phyloP scores from a whole-genome alignment of 257 asterid species.

The Jasminum sambac region DNA sequence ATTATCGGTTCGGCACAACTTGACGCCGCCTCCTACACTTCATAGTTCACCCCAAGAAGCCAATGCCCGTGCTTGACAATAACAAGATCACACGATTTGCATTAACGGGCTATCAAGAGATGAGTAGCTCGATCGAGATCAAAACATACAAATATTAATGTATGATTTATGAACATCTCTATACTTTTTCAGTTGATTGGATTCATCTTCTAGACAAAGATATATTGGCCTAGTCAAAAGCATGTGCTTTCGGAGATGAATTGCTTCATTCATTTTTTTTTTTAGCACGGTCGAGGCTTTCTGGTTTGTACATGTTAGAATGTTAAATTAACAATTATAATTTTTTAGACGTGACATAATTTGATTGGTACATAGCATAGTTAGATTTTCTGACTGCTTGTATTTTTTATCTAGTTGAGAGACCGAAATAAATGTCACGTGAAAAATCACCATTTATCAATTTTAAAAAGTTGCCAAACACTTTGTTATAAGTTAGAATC shows the following conservation, averaged over 20 bases:
- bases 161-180: conserved; percentile 37
- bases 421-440: too few relatives aligned
- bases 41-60: conserved; percentile 97
- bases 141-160: conserved; percentile 80
- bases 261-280: background rate
- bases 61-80: conserved; percentile 80
- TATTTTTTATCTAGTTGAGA: too few relatives aligned
- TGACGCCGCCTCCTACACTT: conserved; percentile 96
- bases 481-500: too few relatives aligned
- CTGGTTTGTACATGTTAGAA: background rate
- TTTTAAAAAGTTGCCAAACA: too few relatives aligned
- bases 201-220: background rate
- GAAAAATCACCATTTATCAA: too few relatives aligned
- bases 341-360: too few relatives aligned
- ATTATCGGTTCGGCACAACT: conserved; percentile 86
- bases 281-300: background rate
- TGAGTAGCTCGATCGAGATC: conserved; percentile 48
- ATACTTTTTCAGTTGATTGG: background rate
- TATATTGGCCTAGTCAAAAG: background rate
- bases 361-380: too few relatives aligned
- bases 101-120: conserved; percentile 44
- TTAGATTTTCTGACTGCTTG: too few relatives aligned
- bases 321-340: too few relatives aligned
- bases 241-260: background rate
- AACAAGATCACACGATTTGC: conserved; percentile 69